Evolutionary conservation across 2,329 filamentous ascomycete species (phyloP).

Genomic region (Aspergillus pseudoviridinutans): DNA sequence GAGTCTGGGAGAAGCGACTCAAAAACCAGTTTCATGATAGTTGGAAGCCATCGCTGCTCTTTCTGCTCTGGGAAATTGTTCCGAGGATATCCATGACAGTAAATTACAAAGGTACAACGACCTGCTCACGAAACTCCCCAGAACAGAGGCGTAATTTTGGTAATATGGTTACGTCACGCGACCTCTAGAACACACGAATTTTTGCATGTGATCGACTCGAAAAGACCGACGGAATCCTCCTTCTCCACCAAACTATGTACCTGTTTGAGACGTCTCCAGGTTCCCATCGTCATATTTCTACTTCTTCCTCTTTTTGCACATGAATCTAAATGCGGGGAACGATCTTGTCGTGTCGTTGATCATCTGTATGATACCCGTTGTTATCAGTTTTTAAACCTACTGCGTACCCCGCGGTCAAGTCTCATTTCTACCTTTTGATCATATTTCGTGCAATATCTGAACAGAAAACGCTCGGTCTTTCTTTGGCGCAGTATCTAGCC

Average conservation of each 20-base stretch:
- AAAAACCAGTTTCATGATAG: not conserved
- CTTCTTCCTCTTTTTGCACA: slow-evolving; percentile 1
- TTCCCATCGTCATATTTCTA: slow-evolving; percentile 12
- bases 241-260: slow-evolving; percentile 8
- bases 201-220: slow-evolving; percentile 35
- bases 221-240: slow-evolving; percentile 21
- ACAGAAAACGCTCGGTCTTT: not conserved
- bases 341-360: not conserved
- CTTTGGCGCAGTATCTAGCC: not conserved
- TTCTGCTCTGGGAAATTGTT: slow-evolving; percentile 14
- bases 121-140: not conserved
- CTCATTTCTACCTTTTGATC: not conserved
- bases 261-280: slow-evolving; percentile 13
- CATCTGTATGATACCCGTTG: not conserved
- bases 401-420: not conserved
- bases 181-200: slow-evolving; percentile 12
- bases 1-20: not conserved
- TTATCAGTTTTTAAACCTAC: not conserved
- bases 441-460: not conserved
- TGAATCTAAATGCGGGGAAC: slow-evolving; percentile 17
- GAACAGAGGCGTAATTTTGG: slow-evolving; percentile 19
- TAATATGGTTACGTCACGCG: slow-evolving; percentile 34
- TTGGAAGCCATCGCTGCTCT: not conserved
- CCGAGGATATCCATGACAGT: slow-evolving; percentile 12
- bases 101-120: slow-evolving; percentile 4